These are phyloP conservation scores for Cladosporium sp. DNA, from an alignment of 2,329 filamentous ascomycete genomes.

Conservation along the genomic window DNA sequence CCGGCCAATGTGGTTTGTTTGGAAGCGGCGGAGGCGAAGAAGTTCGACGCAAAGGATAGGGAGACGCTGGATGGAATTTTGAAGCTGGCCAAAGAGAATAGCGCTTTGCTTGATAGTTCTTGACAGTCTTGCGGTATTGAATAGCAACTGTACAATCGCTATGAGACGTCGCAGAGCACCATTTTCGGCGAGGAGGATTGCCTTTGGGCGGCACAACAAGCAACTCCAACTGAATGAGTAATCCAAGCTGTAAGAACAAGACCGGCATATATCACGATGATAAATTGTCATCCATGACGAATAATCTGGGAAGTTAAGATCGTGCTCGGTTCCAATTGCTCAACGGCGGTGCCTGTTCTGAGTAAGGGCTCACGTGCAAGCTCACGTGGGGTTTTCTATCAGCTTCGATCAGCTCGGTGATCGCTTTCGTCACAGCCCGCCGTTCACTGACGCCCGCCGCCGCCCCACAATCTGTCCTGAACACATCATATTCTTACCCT, in stretches of 20 bases:
- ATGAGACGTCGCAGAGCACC: no score
- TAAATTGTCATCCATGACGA: not conserved
- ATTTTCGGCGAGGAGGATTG: no score
- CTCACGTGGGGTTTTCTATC: not conserved
- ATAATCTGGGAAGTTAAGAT: not conserved
- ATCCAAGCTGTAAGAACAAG: no score
- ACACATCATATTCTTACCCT: constrained; percentile 13
- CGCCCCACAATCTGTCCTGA: constrained; percentile 1
- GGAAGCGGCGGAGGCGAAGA: constrained; percentile 25
- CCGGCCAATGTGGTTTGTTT: constrained; percentile 36
- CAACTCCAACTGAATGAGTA: no score
- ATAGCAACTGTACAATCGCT: no score
- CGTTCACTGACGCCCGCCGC: not conserved
- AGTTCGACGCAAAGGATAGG: constrained; percentile 27
- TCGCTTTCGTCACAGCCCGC: constrained; percentile 5
- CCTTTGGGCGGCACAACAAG: no score
- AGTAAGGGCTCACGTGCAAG: not conserved
- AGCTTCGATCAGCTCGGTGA: constrained; percentile 8
- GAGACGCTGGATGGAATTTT: constrained; percentile 31
- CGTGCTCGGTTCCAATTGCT: not conserved
- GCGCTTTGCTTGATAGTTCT: not conserved
- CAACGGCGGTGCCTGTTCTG: not conserved
- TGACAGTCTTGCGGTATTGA: no score
- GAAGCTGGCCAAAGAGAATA: constrained; percentile 17
- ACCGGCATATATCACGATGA: not conserved